Evolutionary conservation across 2,329 filamentous ascomycete genomes (phyloP), one percentile per base, ranked within the genome.

Genomic region (Trichoderma afroharzianum): DNA sequence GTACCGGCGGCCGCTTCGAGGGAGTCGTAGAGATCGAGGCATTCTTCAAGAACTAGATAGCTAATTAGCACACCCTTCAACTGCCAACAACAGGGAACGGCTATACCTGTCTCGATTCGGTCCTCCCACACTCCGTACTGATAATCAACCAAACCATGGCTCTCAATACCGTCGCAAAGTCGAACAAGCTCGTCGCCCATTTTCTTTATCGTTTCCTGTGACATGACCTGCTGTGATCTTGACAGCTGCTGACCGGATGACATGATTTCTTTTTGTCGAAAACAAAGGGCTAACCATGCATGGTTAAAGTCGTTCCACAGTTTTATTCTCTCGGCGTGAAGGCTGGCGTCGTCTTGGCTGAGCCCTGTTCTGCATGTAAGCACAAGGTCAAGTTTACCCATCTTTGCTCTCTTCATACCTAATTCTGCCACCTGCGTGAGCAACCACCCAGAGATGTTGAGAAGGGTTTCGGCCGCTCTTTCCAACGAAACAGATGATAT

Each of bases 71-170:
- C n/a, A 32, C 4, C 61, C 24, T 47, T 50, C 15, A 36, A 15
- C 33, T 55, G 28, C 55, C 0, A 30, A 5, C 4, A 12, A 26
- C 11, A 33, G 21, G 21, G 43, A 63, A 58, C 12, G 33, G 12
- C 15, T 3, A 82, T 85, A 97, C 95, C 87, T 72, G 88, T 88
- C 76, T 96, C 88, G 76, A 98, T 98, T 78, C 93, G 90, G 79
- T 98, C 95, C 82, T 98, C 96, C 89, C 94, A 97, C 30, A 98
- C 93, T 9, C 96, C 96, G 83, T 97, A 97, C 78, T 98, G 92
- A 80, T 98, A 99, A 82, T 99, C 96, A 12, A 99, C 94, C 62
- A 99, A 84, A n/a, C 96, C 96, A 79, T 97, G 91, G 75, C 92
- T 91, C 81, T 98, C 95, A 73, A 98, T 88, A 64, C 88, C 88